These are phyloP conservation scores for Kwoniella heveanensis DNA, from an alignment of 768 basidiomycete genomes.

Conservation along the genomic window DNA sequence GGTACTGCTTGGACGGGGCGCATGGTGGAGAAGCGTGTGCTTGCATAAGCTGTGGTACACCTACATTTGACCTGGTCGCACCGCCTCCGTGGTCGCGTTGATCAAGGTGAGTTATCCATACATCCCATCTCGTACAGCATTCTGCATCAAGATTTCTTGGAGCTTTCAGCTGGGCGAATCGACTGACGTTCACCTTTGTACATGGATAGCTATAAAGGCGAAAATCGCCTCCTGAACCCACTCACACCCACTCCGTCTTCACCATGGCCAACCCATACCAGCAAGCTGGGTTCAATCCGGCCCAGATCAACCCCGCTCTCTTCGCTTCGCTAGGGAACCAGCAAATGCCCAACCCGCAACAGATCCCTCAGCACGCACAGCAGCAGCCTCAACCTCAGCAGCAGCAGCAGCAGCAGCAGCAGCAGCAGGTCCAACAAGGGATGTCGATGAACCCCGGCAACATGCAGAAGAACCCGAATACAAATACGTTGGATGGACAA, in stretches of 20 bases:
- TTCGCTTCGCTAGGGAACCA: conserved; percentile 22
- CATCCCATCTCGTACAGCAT: too few species aligned
- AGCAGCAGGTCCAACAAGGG: conserved; percentile 16
- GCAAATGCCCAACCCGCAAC: conserved; percentile 8
- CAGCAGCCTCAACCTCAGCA: conserved; percentile 2
- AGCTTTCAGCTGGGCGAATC: too few species aligned
- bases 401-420: conserved; percentile 1
- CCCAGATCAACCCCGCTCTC: conserved; percentile 29
- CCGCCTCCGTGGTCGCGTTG: not conserved
- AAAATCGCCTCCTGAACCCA: too few species aligned
- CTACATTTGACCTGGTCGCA: not conserved
- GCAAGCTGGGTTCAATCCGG: conserved; percentile 20
- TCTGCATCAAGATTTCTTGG: too few species aligned
- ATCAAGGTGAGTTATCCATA: conserved; percentile 1
- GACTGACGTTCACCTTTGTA: too few species aligned
- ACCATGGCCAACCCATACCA: conserved; percentile 22
- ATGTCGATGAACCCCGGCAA: conserved; percentile 12
- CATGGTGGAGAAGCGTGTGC: not conserved
- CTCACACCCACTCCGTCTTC: not conserved
- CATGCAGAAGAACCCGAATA: conserved; percentile 14
- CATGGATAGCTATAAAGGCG: too few species aligned
- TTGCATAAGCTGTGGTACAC: not conserved
- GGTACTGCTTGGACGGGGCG: not conserved
- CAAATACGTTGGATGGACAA: conserved; percentile 15
- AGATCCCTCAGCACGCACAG: conserved; percentile 11